A percentile compares a stretch with the other conserved stretches of the same genome.
Conservation (phyloP, 2,329 filamentous ascomycete species). For the Pseudogymnoascus destructans region DNA sequence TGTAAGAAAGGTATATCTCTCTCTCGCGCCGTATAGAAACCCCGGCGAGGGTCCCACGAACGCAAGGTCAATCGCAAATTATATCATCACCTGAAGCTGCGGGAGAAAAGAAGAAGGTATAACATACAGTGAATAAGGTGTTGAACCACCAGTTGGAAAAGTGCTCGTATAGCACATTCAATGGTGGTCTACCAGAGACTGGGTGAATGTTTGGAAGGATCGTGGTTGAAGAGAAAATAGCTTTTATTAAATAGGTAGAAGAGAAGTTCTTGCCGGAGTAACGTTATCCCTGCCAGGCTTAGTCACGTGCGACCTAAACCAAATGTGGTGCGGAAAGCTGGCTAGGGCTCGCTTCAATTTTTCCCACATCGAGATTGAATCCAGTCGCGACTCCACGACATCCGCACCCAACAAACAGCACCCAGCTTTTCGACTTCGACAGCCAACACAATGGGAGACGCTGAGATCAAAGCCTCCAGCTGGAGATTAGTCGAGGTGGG, state of each 20-base stretch:
- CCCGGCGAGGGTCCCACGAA: slow-evolving; percentile 84
- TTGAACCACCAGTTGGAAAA: neutral
- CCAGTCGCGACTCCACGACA: slow-evolving; percentile 9
- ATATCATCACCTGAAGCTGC: slow-evolving; percentile 62
- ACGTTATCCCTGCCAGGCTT: neutral
- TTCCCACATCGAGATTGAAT: slow-evolving; percentile 10
- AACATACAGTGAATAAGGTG: slow-evolving; percentile 10
- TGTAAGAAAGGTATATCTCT: slow-evolving; percentile 98
- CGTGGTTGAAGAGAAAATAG: neutral
- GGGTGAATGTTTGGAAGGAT: slow-evolving; percentile 1
- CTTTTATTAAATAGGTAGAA: slow-evolving; percentile 5
- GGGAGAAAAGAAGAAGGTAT: slow-evolving; percentile 6
- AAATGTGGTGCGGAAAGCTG: slow-evolving; percentile 8
- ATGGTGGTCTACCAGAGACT: slow-evolving; percentile 1
- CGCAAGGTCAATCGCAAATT: slow-evolving; percentile 97
- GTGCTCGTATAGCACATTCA: neutral
- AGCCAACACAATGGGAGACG: slow-evolving; percentile 66
- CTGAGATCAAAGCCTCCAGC: slow-evolving; percentile 66
- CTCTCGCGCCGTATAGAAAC: slow-evolving; percentile 62
- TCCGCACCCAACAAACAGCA: slow-evolving; percentile 10
- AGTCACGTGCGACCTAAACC: neutral
- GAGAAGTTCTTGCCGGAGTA: slow-evolving; percentile 5
- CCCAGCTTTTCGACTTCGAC: slow-evolving; percentile 18
- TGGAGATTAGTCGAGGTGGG: slow-evolving; percentile 98
- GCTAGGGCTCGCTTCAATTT: slow-evolving; percentile 10